These are phyloP conservation scores for Lunularia cruciata DNA, from an alignment of 225 moss, liverwort and hornwort species.

Conservation along the genomic window DNA sequence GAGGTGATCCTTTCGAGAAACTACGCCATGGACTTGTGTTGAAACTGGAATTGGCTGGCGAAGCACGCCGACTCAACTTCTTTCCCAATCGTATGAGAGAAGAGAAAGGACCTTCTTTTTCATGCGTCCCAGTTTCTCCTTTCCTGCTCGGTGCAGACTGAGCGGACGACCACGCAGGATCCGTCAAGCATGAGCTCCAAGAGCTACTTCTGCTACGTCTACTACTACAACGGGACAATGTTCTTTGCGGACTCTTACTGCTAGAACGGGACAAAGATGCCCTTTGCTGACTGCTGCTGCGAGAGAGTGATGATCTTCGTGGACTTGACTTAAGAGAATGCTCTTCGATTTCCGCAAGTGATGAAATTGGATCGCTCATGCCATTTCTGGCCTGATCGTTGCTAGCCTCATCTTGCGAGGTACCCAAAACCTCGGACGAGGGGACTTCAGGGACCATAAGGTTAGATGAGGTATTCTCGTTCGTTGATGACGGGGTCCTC, in stretches of 20 bases:
- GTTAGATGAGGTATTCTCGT: conserved; percentile 16
- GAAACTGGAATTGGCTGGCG: conserved; percentile 14
- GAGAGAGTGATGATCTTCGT: conserved; percentile 15
- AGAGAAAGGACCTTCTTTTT: conserved; percentile 12
- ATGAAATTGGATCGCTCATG: conserved; percentile 6
- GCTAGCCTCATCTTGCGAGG: conserved; percentile 3
- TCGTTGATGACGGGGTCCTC: conserved; percentile 13
- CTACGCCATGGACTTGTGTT: conserved; percentile 21
- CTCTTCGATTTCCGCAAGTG: conserved; percentile 5
- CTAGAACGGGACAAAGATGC: conserved; percentile 14
- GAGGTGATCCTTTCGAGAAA: conserved; percentile 21
- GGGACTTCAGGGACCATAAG: conserved; percentile 6
- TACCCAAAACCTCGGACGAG: not conserved
- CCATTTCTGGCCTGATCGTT: conserved; percentile 6
- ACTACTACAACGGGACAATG: conserved; percentile 19
- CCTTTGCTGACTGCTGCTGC: conserved; percentile 10
- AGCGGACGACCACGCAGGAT: conserved; percentile 18
- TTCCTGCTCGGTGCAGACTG: conserved; percentile 9
- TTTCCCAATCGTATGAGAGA: conserved; percentile 16
- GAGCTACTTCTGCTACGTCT: conserved; percentile 27
- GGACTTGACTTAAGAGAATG: conserved; percentile 14
- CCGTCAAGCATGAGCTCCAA: conserved; percentile 26
- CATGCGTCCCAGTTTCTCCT: not conserved
- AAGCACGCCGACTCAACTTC: conserved; percentile 9
- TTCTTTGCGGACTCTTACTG: conserved; percentile 24